Conservation (phyloP, 73 alveolate genomes). For the Paramecium octaurelia region DNA sequence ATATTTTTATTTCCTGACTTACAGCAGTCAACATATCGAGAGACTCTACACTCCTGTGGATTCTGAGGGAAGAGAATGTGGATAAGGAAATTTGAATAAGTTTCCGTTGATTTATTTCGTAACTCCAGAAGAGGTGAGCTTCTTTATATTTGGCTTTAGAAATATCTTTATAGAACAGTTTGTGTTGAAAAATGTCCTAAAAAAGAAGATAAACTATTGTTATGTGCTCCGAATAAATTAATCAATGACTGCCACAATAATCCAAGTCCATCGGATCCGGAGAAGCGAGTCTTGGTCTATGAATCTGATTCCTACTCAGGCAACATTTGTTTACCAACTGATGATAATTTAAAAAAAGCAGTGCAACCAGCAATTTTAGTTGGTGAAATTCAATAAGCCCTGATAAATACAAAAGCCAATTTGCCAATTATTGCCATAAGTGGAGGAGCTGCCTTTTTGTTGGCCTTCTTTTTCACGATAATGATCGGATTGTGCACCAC, state of each 20-base stretch:
- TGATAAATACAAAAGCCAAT: not conserved
- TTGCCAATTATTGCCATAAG: not conserved
- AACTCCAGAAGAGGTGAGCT: conserved; percentile 32
- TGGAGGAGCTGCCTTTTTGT: conserved; percentile 4
- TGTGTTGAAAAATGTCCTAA: conserved; percentile 37
- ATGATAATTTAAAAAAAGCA: not conserved
- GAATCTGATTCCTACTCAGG: not conserved
- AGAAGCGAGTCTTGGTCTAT: not conserved
- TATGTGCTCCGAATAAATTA: not conserved
- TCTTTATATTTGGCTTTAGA: not conserved
- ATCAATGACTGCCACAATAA: not conserved
- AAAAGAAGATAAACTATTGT: not conserved
- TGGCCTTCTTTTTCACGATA: not conserved
- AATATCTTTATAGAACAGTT: conserved; percentile 1
- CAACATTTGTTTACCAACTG: not conserved
- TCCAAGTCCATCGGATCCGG: conserved; percentile 29
- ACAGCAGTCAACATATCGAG: not conserved
- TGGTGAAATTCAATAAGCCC: not conserved
- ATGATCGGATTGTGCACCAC: conserved; percentile 13
- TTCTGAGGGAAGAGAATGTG: conserved; percentile 23
- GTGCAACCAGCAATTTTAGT: not conserved
- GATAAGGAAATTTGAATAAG: conserved; percentile 11
- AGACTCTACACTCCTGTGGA: conserved; percentile 17
- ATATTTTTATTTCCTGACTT: not conserved
- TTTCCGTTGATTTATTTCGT: conserved; percentile 48